Percentiles rank a stretch among this genome's conserved stretches.
These are phyloP conservation scores for Ilex paraguariensis DNA, from an alignment of 305 asterid genomes.

Conservation along the genomic window DNA sequence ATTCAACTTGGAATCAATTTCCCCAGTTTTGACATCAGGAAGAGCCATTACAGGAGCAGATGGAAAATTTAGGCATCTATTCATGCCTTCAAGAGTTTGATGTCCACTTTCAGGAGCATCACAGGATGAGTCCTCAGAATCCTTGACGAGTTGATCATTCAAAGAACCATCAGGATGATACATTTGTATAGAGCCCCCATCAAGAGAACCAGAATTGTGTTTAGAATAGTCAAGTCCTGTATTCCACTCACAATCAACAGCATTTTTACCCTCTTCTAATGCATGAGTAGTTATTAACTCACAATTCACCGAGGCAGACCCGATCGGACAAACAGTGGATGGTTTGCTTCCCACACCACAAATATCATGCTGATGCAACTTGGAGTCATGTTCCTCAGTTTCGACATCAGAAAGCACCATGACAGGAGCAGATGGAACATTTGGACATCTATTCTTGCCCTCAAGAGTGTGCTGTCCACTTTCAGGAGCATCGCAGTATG, in stretches of 20 bases:
- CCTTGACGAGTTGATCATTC: not conserved
- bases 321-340: not conserved
- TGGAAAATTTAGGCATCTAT: too few species aligned
- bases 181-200: not conserved
- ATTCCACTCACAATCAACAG: not conserved
- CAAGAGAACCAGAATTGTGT: not conserved
- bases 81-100: not conserved
- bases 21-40: too few species aligned
- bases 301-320: not conserved
- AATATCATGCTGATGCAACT: not conserved
- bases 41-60: too few species aligned
- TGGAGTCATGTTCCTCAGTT: not conserved
- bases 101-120: not conserved
- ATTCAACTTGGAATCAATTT: too few species aligned
- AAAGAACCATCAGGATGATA: not conserved
- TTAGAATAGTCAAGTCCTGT: not conserved
- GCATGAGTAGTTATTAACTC: not conserved
- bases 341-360: not conserved
- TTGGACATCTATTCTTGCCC: too few species aligned
- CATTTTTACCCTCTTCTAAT: not conserved
- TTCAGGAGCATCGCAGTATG: not conserved
- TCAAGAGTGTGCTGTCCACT: not conserved
- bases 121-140: not conserved
- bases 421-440: too few species aligned
- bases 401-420: not conserved